phyloP scores from a whole-genome alignment of 1,139 yeast genomes.

The Sugiyamaella castrensis region DNA sequence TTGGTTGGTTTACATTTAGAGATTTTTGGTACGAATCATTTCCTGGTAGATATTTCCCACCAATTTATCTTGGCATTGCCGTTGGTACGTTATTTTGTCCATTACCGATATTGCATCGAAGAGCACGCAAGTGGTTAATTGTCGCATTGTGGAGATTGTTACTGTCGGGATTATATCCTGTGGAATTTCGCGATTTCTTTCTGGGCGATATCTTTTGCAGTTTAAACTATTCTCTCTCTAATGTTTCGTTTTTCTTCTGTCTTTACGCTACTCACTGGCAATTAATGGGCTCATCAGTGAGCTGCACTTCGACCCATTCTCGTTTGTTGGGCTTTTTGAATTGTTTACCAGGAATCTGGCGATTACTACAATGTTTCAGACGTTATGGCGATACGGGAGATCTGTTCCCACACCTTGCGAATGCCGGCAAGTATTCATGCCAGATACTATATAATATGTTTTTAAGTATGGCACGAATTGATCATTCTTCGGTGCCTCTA shows the following conservation, averaged over 20 bases:
- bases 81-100: conserved; percentile 51
- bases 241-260: conserved; percentile 81
- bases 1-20: conserved; percentile 73
- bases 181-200: conserved; percentile 91
- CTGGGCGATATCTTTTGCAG: conserved; percentile 89
- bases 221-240: conserved; percentile 82
- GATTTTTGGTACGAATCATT: conserved; percentile 61
- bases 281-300: conserved; percentile 42
- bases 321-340: conserved; percentile 76
- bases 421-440: conserved; percentile 70
- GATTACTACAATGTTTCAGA: conserved; percentile 83
- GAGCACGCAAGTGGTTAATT: conserved; percentile 71
- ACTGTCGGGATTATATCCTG: conserved; percentile 86
- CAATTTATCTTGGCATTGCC: conserved; percentile 64
- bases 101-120: conserved; percentile 48
- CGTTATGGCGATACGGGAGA: conserved; percentile 93
- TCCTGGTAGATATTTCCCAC: conserved; percentile 76
- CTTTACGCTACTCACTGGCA: conserved; percentile 68
- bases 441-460: conserved; percentile 67
- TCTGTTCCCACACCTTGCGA: conserved; percentile 96
- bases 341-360: conserved; percentile 84
- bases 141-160: conserved; percentile 68
- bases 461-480: conserved; percentile 77
- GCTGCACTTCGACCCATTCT: conserved; percentile 78
- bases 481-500: conserved; percentile 41